Evolutionary conservation across 305 asterid species (phyloP).

Genomic region (Fraxinus greggii): DNA sequence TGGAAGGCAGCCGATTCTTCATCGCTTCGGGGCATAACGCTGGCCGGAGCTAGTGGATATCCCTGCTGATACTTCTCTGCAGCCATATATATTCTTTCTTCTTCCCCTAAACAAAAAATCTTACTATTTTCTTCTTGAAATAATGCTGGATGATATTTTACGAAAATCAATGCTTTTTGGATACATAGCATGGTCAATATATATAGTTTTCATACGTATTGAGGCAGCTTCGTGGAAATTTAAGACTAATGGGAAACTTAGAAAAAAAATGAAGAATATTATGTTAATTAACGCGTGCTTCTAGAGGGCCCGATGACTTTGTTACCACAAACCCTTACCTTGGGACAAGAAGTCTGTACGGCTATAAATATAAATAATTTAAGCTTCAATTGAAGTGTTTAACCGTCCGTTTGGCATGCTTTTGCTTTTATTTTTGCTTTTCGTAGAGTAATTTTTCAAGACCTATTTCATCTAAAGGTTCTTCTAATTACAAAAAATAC

Average conservation of each 20-base stretch:
- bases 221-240: constrained; percentile 25
- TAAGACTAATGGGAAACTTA: constrained; percentile 14
- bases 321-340: neutral
- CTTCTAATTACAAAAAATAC: no score
- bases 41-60: constrained; percentile 46
- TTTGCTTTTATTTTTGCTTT: neutral
- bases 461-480: no score
- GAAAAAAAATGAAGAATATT: neutral
- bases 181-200: neutral
- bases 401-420: no score
- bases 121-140: neutral
- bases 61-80: constrained; percentile 33
- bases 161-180: constrained; percentile 9
- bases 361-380: neutral
- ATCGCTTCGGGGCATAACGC: constrained; percentile 41
- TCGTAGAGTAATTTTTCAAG: neutral
- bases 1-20: constrained; percentile 32
- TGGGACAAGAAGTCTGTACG: neutral
- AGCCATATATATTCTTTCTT: constrained; percentile 1
- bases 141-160: neutral
- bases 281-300: neutral
- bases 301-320: neutral
- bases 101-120: neutral
- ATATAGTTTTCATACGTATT: neutral
- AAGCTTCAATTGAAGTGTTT: neutral